Base-by-base conservation (phyloP, 306 rosid species). In the Hippophae gyantsensis region DNA sequence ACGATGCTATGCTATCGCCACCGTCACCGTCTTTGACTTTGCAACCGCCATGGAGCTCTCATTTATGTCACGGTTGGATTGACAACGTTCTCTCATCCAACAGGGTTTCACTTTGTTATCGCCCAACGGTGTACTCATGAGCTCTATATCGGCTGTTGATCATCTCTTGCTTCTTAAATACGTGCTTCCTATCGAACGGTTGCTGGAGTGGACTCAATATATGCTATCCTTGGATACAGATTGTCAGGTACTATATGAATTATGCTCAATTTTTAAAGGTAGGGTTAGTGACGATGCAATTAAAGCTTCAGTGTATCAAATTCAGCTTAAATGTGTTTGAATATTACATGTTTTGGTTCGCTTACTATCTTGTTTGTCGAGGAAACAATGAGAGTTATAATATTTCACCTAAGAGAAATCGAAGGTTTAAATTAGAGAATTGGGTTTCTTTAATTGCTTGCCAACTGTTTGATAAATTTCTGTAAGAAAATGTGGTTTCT, bases 341-440 rank as follows among this genome's bases (percentile, higher is more conserved):
- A 57, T 89, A 86, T 64, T 89, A 76, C 74, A 73, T 84, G 57
- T 84, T 89, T 66, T 89, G 97, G 97, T 82, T 89, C 68, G 86
- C 86, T 5, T 89, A 86, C 27, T 89, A 78, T 42, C 86, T 89
- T 8, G 81, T 86, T 26, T 86, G 82, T 51, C 70, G 71, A 56
- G 93, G 79, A 26, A 84, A 74, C 62, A 57, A 64, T 8, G 89
- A 75, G 48, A 67, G 23, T 14, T 72, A 78, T 27, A 18, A 46
- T 11, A 69, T 57, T 60, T 61, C 70, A 4, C 65, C 69, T 5
- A 78, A 81, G 64, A 80, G 77, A 55, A 66, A 62, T 42, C 63
- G 23, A 5, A 84, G 75, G 63, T 82, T 79, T 54, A 82, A 65
- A 56, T 71, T 89, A 43, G 97, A 89, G 69, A 77, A 80, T 45